Conservation (phyloP, 1,284 basidiomycete species). For the Pseudozyma hubeiensis region DNA sequence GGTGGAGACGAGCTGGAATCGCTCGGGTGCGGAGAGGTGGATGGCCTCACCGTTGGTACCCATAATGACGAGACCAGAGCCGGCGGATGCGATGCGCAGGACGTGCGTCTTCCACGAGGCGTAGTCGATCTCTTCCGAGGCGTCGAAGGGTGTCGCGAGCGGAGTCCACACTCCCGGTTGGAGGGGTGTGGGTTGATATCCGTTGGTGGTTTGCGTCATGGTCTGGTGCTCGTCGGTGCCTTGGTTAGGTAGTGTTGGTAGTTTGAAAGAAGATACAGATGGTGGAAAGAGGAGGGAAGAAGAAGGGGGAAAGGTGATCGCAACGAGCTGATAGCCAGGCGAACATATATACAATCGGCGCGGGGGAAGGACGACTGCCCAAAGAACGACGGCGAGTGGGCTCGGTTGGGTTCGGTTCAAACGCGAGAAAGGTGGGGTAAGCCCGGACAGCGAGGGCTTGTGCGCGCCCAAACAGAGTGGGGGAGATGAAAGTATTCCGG, state of each 20-base stretch:
- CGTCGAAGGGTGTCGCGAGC: constrained; percentile 84
- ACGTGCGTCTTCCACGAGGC: constrained; percentile 80
- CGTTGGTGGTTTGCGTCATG: constrained; percentile 40
- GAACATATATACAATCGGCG: not conserved
- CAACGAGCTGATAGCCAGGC: too few species aligned
- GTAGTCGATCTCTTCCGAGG: constrained; percentile 84
- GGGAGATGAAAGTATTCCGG: too few species aligned
- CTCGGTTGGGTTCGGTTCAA: too few species aligned
- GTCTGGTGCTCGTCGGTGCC: not conserved
- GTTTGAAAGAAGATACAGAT: not conserved
- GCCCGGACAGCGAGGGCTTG: too few species aligned
- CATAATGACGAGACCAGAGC: constrained; percentile 80
- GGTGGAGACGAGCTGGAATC: constrained; percentile 76
- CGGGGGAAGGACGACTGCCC: not conserved
- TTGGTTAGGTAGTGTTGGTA: too few species aligned
- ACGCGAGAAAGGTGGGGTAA: too few species aligned
- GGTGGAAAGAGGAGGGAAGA: not conserved
- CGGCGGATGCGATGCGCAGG: constrained; percentile 77
- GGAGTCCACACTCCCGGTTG: constrained; percentile 83
- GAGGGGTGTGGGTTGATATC: constrained; percentile 20
- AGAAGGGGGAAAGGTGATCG: not conserved
- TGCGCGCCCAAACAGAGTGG: too few species aligned
- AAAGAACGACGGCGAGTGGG: too few species aligned
- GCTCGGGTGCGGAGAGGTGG: constrained; percentile 81
- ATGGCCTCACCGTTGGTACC: constrained; percentile 85